Evolutionary conservation across 2,329 filamentous ascomycete genomes (phyloP), one percentile per base, ranked within the genome.

Genomic region (Monilinia vaccinii-corymbosi): DNA sequence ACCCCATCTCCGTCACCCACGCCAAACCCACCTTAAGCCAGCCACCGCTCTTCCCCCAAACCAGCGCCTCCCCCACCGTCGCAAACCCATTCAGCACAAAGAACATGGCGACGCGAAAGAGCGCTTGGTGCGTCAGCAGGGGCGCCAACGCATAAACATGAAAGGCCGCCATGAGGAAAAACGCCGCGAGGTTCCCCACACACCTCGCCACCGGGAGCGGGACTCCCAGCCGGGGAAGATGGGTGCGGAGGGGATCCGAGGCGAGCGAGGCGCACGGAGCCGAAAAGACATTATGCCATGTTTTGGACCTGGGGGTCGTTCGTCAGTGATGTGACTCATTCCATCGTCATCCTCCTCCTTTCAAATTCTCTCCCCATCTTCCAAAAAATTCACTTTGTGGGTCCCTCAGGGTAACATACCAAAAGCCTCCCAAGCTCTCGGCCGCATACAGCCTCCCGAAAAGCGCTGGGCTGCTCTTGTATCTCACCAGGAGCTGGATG

Each of bases 281-380:
- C 9, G 74, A 70, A 62, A 76, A 76, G 0, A 70, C 72, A 56
- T 75, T 76, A 55, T 76, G 75, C 75, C 75, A 76, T 21, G 72
- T 75, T 62, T 75, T 73, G 16, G 70, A 71, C 69, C 69, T 71
- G 57, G 18, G 6, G 36, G n/a, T n/a, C n/a, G n/a, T n/a, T 11
- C 36, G 23, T 31, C 13, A 61, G 13, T 14, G 53, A 10, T n/a
- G 3, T n/a, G n/a, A n/a, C n/a, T n/a, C n/a, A n/a, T n/a, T n/a
- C 25, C 25, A 28, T 28, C 25, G 25, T 42, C n/a, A 18, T 10
- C 44, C 16, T 23, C 21, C 23, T 45, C 34, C 10, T 4, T 45
- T 34, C 38, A 6, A 32, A 44, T 18, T 38, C 46, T 50, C 23
- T 18, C n/a, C n/a, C n/a, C n/a, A n/a, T n/a, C n/a, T n/a, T n/a